Evolutionary conservation across 176 grass and related monocot species (phyloP).

Genomic region (Oryza longistaminata): DNA sequence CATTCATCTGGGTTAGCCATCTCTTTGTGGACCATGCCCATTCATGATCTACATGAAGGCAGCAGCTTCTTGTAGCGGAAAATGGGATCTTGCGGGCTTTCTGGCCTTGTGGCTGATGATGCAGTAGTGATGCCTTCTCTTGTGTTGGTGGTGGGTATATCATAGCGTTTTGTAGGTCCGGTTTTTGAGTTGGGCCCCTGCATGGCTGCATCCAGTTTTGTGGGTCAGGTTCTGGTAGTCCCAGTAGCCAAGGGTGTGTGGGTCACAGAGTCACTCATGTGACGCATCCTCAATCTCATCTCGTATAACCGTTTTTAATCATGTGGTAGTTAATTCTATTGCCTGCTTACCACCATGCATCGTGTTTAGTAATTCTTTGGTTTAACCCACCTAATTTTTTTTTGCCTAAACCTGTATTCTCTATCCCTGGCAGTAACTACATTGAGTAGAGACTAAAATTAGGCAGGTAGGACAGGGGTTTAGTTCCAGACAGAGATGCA

Average conservation of each 20-base stretch:
- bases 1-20: slow-evolving; percentile 44
- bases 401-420: not conserved
- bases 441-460: slow-evolving; percentile 5
- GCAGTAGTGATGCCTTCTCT: not conserved
- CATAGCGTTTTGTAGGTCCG: slow-evolving; percentile 41
- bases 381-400: not conserved
- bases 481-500: not conserved
- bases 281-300: slow-evolving; percentile 3
- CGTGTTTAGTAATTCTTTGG: slow-evolving; percentile 18
- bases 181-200: not conserved
- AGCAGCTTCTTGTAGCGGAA: slow-evolving; percentile 19
- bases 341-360: slow-evolving; percentile 2
- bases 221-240: slow-evolving; percentile 8
- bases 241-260: not conserved
- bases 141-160: slow-evolving; percentile 29
- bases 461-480: not conserved
- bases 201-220: not conserved
- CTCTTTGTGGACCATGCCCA: slow-evolving; percentile 44
- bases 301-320: not conserved
- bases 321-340: not conserved
- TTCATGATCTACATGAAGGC: slow-evolving; percentile 36
- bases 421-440: not conserved
- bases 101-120: not conserved
- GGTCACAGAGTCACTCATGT: slow-evolving; percentile 17
- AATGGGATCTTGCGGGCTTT: slow-evolving; percentile 18